phyloP scores from a whole-genome alignment of 1,284 basidiomycete species.

The Inonotus obliquus region DNA sequence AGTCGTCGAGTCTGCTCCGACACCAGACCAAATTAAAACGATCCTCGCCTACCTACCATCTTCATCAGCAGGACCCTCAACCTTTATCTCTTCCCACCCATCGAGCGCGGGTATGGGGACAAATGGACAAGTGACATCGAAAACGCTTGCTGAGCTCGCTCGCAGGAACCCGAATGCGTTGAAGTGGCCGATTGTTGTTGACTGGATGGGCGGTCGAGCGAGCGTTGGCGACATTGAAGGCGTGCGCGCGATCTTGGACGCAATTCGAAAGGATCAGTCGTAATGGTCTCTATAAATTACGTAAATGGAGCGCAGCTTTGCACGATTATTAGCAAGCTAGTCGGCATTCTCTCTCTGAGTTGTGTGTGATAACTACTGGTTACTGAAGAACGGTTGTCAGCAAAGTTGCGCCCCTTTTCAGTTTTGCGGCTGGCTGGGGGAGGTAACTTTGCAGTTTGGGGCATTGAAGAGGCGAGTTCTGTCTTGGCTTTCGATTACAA shows the following conservation, averaged over 20 bases:
- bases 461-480: background rate
- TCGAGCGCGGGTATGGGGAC: constrained; percentile 32
- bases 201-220: constrained; percentile 67
- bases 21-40: constrained; percentile 57
- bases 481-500: background rate
- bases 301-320: background rate
- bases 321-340: background rate
- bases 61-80: constrained; percentile 21
- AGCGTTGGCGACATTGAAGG: constrained; percentile 63
- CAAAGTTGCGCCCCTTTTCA: background rate
- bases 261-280: constrained; percentile 42
- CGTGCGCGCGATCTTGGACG: constrained; percentile 59
- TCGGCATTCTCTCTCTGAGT: background rate
- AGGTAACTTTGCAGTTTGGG: background rate
- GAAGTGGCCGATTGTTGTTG: constrained; percentile 76
- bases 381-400: background rate
- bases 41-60: constrained; percentile 59
- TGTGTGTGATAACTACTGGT: background rate
- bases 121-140: constrained; percentile 31
- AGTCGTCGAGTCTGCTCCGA: constrained; percentile 58
- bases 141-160: constrained; percentile 46
- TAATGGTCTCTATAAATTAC: background rate
- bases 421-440: background rate
- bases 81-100: constrained; percentile 54
- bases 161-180: constrained; percentile 50